Base-by-base conservation (phyloP, 2,329 filamentous ascomycete species). In the Sclerotinia borealis region DNA sequence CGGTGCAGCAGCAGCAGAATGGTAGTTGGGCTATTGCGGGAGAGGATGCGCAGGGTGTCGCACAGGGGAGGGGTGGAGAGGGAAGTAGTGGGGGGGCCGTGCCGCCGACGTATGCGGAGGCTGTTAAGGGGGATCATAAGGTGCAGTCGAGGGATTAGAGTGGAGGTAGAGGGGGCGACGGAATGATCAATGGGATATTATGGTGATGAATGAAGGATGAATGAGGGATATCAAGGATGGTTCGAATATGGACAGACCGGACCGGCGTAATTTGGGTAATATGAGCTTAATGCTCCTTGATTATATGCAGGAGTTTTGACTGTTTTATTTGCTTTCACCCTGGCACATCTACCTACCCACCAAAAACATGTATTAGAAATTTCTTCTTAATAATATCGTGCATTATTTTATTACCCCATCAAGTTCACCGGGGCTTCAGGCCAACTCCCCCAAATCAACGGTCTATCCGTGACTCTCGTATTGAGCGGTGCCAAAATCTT, bases 31-130 rank as follows among this genome's bases (percentile, higher is more conserved):
- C 63, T 39, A 68, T 70, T 70, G 71, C 70, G 22, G 71, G 74
- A 52, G 74, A 69, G 61, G 67, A 68, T 27, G 43, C 17, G 2
- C 54, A 34, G 41, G n/a, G n/a, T n/a, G n/a, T n/a, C n/a, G 66
- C 63, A 45, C 72, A 77, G 72, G 29, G 19, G 19, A 77, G 76
- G 68, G 73, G 79, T 54, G 78, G 77, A 11, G 80, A 79, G 72
- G 76, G 80, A 47, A 73, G 77, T 73, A 73, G 77, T 73, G 73
- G 77, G 72, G 77, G 76, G 68, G 78, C 78, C 15, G 81, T 84
- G 37, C 93, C 93, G 48, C 93, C 95, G 4, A 91, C 89, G 17
- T 98, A 98, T 76, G 89, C 90, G 19, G 91, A 97, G 77, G 93
- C 92, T 54, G 88, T 97, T 64, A 88, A 88, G 72, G 92, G 91